Conservation (phyloP, 2,329 filamentous ascomycete genomes). For the Trichoderma gracile region DNA sequence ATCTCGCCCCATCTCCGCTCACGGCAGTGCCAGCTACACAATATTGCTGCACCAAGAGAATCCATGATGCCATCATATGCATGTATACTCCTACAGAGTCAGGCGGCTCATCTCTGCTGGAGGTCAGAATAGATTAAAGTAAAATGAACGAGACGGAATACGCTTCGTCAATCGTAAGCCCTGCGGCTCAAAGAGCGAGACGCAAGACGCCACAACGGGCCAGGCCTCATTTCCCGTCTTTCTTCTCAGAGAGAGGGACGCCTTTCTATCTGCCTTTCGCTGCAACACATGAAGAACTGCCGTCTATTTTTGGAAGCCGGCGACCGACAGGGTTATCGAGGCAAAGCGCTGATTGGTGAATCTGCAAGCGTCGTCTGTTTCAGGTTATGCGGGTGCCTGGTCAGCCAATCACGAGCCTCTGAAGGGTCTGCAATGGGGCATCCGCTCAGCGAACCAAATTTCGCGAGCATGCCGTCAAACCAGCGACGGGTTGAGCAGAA, state of each 20-base stretch:
- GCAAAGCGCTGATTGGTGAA: constrained; percentile 27
- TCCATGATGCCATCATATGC: constrained; percentile 9
- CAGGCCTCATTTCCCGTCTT: constrained; percentile 3
- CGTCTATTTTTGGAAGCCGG: constrained; percentile 30
- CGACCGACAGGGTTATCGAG: constrained; percentile 1
- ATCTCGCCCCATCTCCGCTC: not conserved
- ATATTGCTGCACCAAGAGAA: not conserved
- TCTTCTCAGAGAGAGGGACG: no score
- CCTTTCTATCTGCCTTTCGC: not conserved
- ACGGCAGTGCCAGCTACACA: not conserved
- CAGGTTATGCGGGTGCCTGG: constrained; percentile 30
- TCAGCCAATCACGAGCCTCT: constrained; percentile 27
- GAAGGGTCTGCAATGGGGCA: not conserved
- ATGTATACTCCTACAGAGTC: not conserved
- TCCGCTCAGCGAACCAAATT: constrained; percentile 3
- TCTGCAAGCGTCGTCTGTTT: constrained; percentile 28
- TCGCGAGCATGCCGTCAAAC: not conserved
- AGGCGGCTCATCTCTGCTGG: constrained; percentile 6
- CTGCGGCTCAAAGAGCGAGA: not conserved
- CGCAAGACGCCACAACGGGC: not conserved
- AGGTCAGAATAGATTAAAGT: not conserved
- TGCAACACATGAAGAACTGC: not conserved
- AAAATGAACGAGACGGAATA: constrained; percentile 5
- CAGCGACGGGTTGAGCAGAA: not conserved
- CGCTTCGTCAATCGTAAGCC: not conserved